Percentiles rank a stretch among this genome's conserved stretches.
These are phyloP conservation scores for Tetrahymena malaccensis DNA, from an alignment of 73 alveolate genomes.

Conservation along the genomic window DNA sequence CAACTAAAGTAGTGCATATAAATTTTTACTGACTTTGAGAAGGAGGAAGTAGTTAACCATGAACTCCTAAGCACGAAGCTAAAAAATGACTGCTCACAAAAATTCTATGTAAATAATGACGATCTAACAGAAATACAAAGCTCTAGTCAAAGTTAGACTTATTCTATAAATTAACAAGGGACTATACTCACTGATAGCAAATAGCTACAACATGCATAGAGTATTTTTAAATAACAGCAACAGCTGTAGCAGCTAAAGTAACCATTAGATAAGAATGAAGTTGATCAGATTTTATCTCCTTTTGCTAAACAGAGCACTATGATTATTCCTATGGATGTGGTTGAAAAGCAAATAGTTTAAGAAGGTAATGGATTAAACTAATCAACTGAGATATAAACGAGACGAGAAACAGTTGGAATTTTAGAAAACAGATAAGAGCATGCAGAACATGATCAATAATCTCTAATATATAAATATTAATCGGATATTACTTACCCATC, in stretches of 20 bases:
- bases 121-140: neutral
- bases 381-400: neutral
- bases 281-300: neutral
- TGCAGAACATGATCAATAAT: neutral
- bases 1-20: neutral
- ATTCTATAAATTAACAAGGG: neutral
- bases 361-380: neutral
- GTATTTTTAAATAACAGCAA: neutral
- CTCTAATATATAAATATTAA: neutral
- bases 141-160: neutral
- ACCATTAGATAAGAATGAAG: neutral
- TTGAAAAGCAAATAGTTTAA: neutral
- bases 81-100: neutral
- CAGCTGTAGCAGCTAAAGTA: neutral
- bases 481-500: neutral
- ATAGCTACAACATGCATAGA: neutral
- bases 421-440: neutral
- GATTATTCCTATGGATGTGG: neutral
- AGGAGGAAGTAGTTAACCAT: neutral
- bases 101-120: neutral
- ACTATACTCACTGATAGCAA: neutral
- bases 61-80: neutral
- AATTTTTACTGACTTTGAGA: neutral
- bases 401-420: neutral
- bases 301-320: neutral